Percentiles rank a stretch among this genome's conserved stretches.
Conservation (phyloP, 305 asterid genomes). For the Striga hermonthica region DNA sequence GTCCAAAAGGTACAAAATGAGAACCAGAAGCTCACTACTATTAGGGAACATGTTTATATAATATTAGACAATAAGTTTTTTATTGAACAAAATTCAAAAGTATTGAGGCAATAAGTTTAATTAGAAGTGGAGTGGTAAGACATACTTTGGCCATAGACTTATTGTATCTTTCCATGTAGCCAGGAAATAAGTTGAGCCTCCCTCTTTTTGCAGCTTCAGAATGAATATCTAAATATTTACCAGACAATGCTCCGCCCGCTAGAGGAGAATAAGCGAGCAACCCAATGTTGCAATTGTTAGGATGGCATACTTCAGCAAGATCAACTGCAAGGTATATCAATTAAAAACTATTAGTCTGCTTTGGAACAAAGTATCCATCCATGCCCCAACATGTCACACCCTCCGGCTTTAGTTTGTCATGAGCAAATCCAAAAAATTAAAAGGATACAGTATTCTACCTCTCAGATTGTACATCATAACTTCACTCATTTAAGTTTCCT, state of each 20-base stretch:
- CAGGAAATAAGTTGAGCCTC: conserved; percentile 74
- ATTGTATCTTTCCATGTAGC: conserved; percentile 93
- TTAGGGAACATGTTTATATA: background rate
- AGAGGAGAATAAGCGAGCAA: conserved; percentile 91
- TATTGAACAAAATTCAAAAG: conserved; percentile 4
- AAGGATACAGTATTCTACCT: background rate
- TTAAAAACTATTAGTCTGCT: conserved; percentile 12
- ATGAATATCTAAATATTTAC: conserved; percentile 70
- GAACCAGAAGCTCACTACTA: conserved; percentile 15
- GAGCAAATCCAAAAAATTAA: background rate
- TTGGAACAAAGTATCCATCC: background rate
- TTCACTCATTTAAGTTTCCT: background rate
- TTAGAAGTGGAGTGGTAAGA: conserved; percentile 6
- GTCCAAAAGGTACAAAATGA: conserved; percentile 7
- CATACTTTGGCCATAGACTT: conserved; percentile 65
- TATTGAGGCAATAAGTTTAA: background rate
- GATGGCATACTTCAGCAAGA: conserved; percentile 91
- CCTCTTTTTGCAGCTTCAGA: conserved; percentile 80
- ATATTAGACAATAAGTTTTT: background rate
- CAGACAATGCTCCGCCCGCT: conserved; percentile 74
- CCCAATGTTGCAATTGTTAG: conserved; percentile 80
- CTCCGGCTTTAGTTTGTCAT: too few species aligned
- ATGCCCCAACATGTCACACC: too few species aligned
- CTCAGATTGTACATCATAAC: background rate
- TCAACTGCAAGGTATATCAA: conserved; percentile 56